Percentiles rank a stretch among this genome's conserved stretches.
Evolutionary conservation across 306 rosid genomes (phyloP).

Genomic region (Alnus glutinosa): DNA sequence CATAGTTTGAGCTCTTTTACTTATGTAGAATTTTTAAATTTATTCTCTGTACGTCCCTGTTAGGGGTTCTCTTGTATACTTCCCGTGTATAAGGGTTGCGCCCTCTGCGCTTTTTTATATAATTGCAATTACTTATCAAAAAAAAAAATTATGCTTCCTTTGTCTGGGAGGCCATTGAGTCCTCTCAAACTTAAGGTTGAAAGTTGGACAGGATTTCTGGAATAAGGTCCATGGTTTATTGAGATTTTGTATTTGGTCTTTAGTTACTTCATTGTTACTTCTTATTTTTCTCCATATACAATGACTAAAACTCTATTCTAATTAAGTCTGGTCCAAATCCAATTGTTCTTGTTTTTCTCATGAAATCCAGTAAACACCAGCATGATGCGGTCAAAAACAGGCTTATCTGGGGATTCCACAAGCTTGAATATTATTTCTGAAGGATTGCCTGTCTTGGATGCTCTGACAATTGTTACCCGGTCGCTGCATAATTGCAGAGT

Average conservation of each 20-base stretch:
- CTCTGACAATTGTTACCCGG: constrained; percentile 65
- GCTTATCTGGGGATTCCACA: constrained; percentile 60
- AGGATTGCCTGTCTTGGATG: constrained; percentile 75
- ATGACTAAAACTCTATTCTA: background rate
- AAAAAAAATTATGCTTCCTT: background rate
- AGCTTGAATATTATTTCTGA: constrained; percentile 66
- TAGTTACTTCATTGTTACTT: background rate
- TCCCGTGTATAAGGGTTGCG: no score
- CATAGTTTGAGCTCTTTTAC: no score
- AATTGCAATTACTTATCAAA: no score
- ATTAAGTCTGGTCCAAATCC: constrained; percentile 23
- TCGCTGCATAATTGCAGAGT: constrained; percentile 89
- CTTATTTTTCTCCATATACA: background rate
- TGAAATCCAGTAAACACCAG: constrained; percentile 60
- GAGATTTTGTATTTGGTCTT: background rate
- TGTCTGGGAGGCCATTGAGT: background rate
- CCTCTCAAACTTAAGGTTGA: background rate
- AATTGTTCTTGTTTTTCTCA: constrained; percentile 26
- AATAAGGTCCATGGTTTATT: no score
- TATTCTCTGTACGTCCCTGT: no score
- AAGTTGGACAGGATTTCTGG: background rate
- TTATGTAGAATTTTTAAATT: no score
- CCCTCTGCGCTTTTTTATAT: no score
- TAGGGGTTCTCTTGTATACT: no score
- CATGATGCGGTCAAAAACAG: constrained; percentile 51